phyloP scores from a whole-genome alignment of 208 protist species.

The Acanthamoeba royreba region DNA sequence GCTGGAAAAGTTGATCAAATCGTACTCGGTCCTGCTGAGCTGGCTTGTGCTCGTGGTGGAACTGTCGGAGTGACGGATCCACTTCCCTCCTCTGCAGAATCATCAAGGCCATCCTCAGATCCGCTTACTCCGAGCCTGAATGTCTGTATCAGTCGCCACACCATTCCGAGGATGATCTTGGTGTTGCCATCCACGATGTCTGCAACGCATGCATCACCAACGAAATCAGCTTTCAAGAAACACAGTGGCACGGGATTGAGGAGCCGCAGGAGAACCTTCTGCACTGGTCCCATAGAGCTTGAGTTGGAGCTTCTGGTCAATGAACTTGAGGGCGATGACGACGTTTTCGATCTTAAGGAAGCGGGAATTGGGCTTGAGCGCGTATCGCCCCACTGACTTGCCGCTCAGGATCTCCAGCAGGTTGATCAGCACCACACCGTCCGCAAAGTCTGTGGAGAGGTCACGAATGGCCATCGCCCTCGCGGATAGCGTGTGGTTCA shows the following conservation, averaged over 20 bases:
- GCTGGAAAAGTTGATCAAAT: no score
- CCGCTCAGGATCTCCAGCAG: conserved; percentile 67
- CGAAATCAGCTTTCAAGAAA: not conserved
- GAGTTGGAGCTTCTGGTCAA: conserved; percentile 54
- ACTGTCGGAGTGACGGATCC: no score
- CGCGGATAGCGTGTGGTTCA: conserved; percentile 59
- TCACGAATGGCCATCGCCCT: conserved; percentile 61
- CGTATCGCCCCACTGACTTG: conserved; percentile 54
- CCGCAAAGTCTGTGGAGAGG: conserved; percentile 51
- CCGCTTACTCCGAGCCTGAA: conserved; percentile 61
- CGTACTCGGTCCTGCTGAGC: no score
- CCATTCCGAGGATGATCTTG: conserved; percentile 72
- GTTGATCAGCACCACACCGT: conserved; percentile 64
- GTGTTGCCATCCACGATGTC: conserved; percentile 43
- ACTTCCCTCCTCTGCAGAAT: not conserved
- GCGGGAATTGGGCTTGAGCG: not conserved
- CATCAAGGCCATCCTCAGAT: conserved; percentile 51
- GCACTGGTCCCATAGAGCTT: conserved; percentile 56
- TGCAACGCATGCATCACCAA: not conserved
- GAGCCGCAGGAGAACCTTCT: not conserved
- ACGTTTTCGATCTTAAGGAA: conserved; percentile 68
- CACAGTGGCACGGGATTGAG: not conserved
- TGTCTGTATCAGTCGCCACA: conserved; percentile 71
- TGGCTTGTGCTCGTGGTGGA: no score
- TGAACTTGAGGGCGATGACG: conserved; percentile 52